Percentiles rank a stretch among this genome's conserved stretches.
phyloP scores from a whole-genome alignment of 371 early-diverging fungal species.

The Gilbertella persicaria region DNA sequence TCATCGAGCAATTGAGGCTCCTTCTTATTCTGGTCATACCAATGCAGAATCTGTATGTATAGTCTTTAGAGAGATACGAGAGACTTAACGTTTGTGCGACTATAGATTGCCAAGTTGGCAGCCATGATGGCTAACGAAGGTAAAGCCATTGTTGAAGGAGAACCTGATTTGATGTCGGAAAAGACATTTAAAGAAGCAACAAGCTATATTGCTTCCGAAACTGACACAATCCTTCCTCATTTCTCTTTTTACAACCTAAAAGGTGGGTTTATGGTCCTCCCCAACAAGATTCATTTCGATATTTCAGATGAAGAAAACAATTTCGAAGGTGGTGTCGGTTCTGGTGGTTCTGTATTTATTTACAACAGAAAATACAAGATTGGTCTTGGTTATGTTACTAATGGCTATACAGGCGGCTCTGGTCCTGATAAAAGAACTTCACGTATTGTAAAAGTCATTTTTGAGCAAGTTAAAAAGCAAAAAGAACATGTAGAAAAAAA shows the following conservation, averaged over 20 bases:
- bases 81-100: slow-evolving; percentile 2
- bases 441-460: slow-evolving; percentile 1
- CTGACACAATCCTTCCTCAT: not conserved
- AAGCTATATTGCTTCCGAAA: not conserved
- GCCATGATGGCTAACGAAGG: slow-evolving; percentile 74
- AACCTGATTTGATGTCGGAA: slow-evolving; percentile 41
- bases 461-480: slow-evolving; percentile 9
- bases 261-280: slow-evolving; percentile 11
- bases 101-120: slow-evolving; percentile 60
- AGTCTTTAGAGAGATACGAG: not conserved
- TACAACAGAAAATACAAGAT: slow-evolving; percentile 19
- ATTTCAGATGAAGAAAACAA: not conserved
- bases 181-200: slow-evolving; percentile 8
- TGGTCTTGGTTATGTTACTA: slow-evolving; percentile 14
- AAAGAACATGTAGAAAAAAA: no score
- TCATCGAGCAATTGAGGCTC: slow-evolving; percentile 24
- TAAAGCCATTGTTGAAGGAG: slow-evolving; percentile 38
- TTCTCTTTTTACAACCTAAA: not conserved
- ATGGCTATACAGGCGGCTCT: not conserved
- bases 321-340: slow-evolving; percentile 17
- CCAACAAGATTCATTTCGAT: not conserved
- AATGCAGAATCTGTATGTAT: slow-evolving; percentile 59
- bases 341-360: slow-evolving; percentile 12
- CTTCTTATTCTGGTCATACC: slow-evolving; percentile 52
- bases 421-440: slow-evolving; percentile 7